phyloP scores from a whole-genome alignment of 1,284 basidiomycete genomes.

The Prillingera fragicola region DNA sequence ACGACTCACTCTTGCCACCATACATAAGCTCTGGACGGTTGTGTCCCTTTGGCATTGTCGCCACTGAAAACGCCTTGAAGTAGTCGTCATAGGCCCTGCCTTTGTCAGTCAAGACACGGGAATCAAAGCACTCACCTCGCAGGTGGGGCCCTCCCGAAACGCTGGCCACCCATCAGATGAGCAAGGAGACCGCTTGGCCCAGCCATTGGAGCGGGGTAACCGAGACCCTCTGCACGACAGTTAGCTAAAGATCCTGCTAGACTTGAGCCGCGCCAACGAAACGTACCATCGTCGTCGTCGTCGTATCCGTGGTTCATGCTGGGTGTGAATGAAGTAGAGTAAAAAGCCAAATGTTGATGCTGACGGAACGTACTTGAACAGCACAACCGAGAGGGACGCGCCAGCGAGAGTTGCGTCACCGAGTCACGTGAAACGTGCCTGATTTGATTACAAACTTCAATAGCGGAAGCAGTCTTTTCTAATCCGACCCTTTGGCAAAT shows the following conservation, averaged over 20 bases:
- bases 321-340: not conserved
- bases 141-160: constrained; percentile 17
- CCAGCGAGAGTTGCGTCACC: constrained; percentile 11
- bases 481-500: too few relatives aligned
- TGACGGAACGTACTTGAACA: not conserved
- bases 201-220: constrained; percentile 17
- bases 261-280: too few relatives aligned
- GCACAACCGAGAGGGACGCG: not conserved
- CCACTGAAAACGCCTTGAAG: constrained; percentile 49
- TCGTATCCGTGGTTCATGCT: constrained; percentile 47
- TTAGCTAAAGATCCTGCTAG: too few relatives aligned
- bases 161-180: constrained; percentile 29
- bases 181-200: constrained; percentile 22
- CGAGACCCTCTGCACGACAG: constrained; percentile 15
- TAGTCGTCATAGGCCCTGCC: constrained; percentile 46
- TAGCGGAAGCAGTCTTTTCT: too few relatives aligned
- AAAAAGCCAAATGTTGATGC: not conserved
- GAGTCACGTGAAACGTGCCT: constrained; percentile 7
- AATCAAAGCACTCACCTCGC: constrained; percentile 20
- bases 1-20: constrained; percentile 90
- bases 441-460: too few relatives aligned
- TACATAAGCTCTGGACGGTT: constrained; percentile 51
- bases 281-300: constrained; percentile 39
- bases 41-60: constrained; percentile 43
- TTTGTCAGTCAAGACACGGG: not conserved